Evolutionary conservation across 2,329 filamentous ascomycete species (phyloP).

Genomic region (Curvularia lunata): DNA sequence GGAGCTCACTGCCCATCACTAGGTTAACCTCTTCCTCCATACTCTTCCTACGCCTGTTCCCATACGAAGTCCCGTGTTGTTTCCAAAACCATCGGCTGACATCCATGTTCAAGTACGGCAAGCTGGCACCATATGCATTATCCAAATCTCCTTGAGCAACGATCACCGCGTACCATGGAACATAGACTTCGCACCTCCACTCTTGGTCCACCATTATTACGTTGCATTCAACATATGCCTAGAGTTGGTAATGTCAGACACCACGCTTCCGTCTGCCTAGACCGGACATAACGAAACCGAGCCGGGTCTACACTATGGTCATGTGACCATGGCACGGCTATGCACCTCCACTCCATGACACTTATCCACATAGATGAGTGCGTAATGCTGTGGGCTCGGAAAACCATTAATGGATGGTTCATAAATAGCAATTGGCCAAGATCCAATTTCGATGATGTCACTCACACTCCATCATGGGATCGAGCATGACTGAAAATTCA

Average conservation of each 20-base stretch:
- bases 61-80: not conserved
- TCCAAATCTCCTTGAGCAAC: not conserved
- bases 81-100: not conserved
- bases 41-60: not conserved
- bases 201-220: conserved; percentile 4
- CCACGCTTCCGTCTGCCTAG: not conserved
- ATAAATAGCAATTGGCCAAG: not conserved
- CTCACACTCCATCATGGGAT: not conserved
- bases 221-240: not conserved
- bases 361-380: not conserved
- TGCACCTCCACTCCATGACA: not conserved
- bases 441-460: not conserved
- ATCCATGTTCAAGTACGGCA: not conserved
- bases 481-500: not conserved
- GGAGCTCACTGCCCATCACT: not conserved
- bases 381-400: not conserved
- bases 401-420: not conserved
- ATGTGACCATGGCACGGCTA: not conserved
- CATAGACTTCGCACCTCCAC: conserved; percentile 4
- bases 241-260: not conserved
- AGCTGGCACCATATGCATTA: not conserved
- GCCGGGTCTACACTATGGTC: not conserved
- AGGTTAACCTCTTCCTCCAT: not conserved
- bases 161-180: conserved; percentile 2
- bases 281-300: not conserved